phyloP scores from a whole-genome alignment of 306 rosid species.

The Dryas octopetala region DNA sequence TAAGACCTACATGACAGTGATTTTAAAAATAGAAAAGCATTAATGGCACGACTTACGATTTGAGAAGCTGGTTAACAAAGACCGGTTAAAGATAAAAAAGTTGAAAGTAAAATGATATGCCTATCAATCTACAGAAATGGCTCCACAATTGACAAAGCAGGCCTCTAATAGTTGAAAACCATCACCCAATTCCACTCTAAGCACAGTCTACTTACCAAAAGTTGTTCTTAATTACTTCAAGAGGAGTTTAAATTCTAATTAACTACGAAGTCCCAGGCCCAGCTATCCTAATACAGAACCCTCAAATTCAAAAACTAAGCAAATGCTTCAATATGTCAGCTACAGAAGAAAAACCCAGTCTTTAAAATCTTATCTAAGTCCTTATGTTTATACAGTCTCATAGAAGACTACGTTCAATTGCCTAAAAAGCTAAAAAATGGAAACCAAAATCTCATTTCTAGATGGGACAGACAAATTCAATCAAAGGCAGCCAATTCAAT shows the following conservation, averaged over 20 bases:
- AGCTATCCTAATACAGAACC: background rate
- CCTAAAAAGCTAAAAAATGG: background rate
- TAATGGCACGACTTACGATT: background rate
- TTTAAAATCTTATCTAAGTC: background rate
- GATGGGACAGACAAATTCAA: background rate
- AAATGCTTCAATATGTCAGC: background rate
- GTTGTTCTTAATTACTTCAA: background rate
- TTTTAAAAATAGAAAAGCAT: background rate
- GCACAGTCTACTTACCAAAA: background rate
- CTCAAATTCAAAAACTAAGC: background rate
- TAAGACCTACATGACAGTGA: background rate
- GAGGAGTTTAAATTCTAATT: background rate
- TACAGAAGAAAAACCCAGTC: background rate
- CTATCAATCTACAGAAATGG: background rate
- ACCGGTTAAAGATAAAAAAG: background rate
- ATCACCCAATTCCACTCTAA: constrained; percentile 3
- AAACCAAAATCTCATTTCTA: constrained; percentile 5
- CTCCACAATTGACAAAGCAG: background rate
- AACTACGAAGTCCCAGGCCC: background rate
- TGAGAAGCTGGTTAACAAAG: background rate
- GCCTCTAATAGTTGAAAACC: background rate
- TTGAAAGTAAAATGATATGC: background rate
- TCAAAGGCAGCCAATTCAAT: background rate
- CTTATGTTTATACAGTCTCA: background rate
- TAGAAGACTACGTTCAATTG: background rate